These are phyloP conservation scores for Aristolochia contorta DNA, from an alignment of 164 flowering plant species.

Conservation along the genomic window DNA sequence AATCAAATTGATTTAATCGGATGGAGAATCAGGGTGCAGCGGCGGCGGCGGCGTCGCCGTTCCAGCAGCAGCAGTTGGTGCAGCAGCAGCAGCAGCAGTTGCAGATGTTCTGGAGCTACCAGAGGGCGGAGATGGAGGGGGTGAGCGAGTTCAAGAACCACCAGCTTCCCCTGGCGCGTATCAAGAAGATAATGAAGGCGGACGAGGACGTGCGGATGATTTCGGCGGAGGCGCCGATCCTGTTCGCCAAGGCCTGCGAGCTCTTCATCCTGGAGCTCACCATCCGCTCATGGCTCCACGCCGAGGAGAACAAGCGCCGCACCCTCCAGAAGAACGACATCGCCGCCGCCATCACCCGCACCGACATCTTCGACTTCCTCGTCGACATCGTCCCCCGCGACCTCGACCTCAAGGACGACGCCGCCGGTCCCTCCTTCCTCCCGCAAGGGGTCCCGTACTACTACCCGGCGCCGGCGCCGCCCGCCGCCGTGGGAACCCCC, in stretches of 20 bases:
- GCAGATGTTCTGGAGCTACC: slow-evolving; percentile 84
- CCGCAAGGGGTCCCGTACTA: slow-evolving; percentile 22
- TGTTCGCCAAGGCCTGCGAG: slow-evolving; percentile 91
- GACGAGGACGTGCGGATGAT: slow-evolving; percentile 96
- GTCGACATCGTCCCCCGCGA: slow-evolving; percentile 89
- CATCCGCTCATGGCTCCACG: slow-evolving; percentile 80
- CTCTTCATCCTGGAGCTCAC: slow-evolving; percentile 87
- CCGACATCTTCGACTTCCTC: slow-evolving; percentile 77
- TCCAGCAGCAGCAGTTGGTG: slow-evolving; percentile 70
- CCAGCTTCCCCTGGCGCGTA: slow-evolving; percentile 83
- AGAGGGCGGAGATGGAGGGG: slow-evolving; percentile 65
- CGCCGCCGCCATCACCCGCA: slow-evolving; percentile 78
- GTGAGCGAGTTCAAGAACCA: slow-evolving; percentile 89
- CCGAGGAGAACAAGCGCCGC: slow-evolving; percentile 89
- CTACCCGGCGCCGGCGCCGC: slow-evolving; percentile 25
- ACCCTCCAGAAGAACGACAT: slow-evolving; percentile 91
- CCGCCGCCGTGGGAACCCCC: slow-evolving; percentile 6
- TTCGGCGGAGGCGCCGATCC: slow-evolving; percentile 80
- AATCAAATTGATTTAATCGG: too few relatives aligned
- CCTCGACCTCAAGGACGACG: slow-evolving; percentile 48
- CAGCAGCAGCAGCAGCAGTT: slow-evolving; percentile 28
- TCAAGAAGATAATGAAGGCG: slow-evolving; percentile 97
- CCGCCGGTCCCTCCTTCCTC: slow-evolving; percentile 5
- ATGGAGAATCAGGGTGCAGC: too few relatives aligned
- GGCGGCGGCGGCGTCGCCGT: slow-evolving; percentile 3